phyloP scores from a whole-genome alignment of 306 rosid genomes.

The Cucurbita moschata region DNA sequence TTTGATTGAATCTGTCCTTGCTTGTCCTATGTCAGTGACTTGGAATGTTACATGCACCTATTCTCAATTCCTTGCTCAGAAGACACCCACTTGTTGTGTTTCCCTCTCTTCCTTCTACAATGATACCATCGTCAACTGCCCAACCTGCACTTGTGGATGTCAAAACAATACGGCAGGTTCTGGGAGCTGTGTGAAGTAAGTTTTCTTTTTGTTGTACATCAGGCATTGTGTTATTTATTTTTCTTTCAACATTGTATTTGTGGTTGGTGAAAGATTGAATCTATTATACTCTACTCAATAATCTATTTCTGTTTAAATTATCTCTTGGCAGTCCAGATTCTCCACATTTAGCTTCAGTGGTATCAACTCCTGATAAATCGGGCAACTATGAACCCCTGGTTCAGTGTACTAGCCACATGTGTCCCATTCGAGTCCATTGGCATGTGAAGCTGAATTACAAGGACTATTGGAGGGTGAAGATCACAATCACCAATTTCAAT shows the following conservation, averaged over 20 bases:
- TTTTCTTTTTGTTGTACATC: constrained; percentile 5
- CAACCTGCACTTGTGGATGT: constrained; percentile 94
- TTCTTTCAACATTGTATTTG: background rate
- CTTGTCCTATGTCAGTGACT: constrained; percentile 60
- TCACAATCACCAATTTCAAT: constrained; percentile 86
- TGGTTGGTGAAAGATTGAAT: background rate
- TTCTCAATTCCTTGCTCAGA: constrained; percentile 91
- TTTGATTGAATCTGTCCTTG: constrained; percentile 2
- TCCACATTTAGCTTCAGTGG: constrained; percentile 65
- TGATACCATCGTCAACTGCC: constrained; percentile 80
- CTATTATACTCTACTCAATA: background rate
- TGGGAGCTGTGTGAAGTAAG: constrained; percentile 76
- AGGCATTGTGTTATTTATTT: background rate
- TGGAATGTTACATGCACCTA: constrained; percentile 96
- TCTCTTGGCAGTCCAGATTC: constrained; percentile 38
- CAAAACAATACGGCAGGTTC: constrained; percentile 51
- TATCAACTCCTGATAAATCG: constrained; percentile 39
- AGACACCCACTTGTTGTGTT: constrained; percentile 97
- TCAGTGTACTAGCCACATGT: constrained; percentile 92
- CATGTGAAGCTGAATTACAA: constrained; percentile 95
- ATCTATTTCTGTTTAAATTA: constrained; percentile 5
- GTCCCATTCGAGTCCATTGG: constrained; percentile 96
- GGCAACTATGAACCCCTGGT: constrained; percentile 47
- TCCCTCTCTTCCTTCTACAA: constrained; percentile 95
- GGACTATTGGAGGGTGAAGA: constrained; percentile 95